Base-by-base conservation (phyloP, 805 yeast genomes). In the Cyberlindnera saturnus region DNA sequence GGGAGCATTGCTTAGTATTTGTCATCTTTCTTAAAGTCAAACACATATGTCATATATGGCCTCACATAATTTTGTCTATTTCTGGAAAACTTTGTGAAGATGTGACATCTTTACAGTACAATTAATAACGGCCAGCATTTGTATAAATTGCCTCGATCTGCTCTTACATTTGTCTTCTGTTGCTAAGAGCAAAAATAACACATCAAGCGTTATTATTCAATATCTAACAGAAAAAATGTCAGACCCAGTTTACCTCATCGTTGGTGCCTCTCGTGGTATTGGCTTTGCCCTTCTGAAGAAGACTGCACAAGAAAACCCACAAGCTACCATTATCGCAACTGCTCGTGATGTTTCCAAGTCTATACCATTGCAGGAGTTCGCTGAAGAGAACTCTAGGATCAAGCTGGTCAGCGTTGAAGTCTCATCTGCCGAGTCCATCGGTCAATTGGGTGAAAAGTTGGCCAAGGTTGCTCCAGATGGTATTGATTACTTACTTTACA, bases 251-350 rank as follows among this genome's bases (percentile, higher is more conserved):
- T 32, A 36, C 36, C 32, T 35, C 38, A 32, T 39, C 16, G 30
- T 32, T 3, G 47, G 43, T 18, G 42, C 42, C n/a, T 42, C 39
- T 29, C 39, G 45, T 35, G 51, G 51, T 23, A 42, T 44, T 26
- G 47, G 47, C 8, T 36, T 40, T 15, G 34, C 29, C 18, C 28
- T 40, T 13, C 41, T 37, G 15, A 34, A 28, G 13, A 40, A 40
- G 20, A 19, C 34, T 18, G 28, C 18, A 14, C 10, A 30, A 11
- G 34, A 36, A 14, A 8, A 38, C 8, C 6, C 36, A 14, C 29
- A 34, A 23, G 28, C 28, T 17, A 10, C 32, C 5, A 34, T 42
- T 14, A 37, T 42, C 23, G 44, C 41, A n/a, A 31, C 44, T 18
- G 41, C 23, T 8, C 16, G 44, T 16, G 16, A 32, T 29, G 7